Conservation (phyloP, 768 basidiomycete species). For the Lentinula boryana region DNA sequence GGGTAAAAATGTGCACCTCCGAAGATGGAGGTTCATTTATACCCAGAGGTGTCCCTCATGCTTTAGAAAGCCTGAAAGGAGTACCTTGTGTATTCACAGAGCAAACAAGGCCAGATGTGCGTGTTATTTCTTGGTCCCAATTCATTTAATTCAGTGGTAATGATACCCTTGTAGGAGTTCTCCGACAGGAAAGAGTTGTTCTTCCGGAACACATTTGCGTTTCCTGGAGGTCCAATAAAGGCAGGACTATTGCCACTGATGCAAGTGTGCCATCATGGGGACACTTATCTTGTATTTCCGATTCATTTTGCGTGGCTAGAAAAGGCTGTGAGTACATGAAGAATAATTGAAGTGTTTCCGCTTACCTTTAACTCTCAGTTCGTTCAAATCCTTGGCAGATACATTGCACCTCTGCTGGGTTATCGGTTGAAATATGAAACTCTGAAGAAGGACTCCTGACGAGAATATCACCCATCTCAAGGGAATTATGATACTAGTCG, state of each 20-base stretch:
- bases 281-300: not conserved
- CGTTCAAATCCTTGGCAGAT: not conserved
- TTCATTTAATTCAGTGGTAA: too few species aligned
- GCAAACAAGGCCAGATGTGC: not conserved
- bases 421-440: not conserved
- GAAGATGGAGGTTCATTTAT: slow-evolving; percentile 25
- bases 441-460: not conserved
- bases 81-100: slow-evolving; percentile 17
- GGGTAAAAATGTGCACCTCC: slow-evolving; percentile 16
- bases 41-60: slow-evolving; percentile 22
- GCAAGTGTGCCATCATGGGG: not conserved
- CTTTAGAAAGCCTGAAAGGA: slow-evolving; percentile 18
- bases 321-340: not conserved
- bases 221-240: not conserved
- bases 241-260: slow-evolving; percentile 3
- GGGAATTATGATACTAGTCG: too few species aligned
- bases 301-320: slow-evolving; percentile 2
- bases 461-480: too few species aligned
- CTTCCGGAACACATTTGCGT: not conserved
- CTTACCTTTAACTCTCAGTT: not conserved
- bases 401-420: not conserved
- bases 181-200: slow-evolving; percentile 1
- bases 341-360: not conserved
- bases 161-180: not conserved
- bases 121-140: not conserved